Evolutionary conservation across 192 early-diverging fungal species (phyloP).

Genomic region (Coemansia sp.): DNA sequence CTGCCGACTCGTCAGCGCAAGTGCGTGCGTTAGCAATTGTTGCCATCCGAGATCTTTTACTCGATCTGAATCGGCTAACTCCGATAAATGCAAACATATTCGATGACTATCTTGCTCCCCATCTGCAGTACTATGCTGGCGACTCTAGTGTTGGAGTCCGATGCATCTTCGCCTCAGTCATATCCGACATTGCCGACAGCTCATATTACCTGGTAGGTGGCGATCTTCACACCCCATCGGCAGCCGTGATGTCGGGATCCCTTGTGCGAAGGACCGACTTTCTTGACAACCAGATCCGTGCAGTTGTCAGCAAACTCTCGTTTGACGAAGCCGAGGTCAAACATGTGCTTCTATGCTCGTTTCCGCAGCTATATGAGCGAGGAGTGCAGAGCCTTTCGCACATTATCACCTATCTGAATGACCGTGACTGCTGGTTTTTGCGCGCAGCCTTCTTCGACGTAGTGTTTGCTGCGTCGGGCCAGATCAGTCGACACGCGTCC

Average conservation of each 20-base stretch:
- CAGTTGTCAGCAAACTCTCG: constrained; percentile 72
- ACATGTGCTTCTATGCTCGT: constrained; percentile 70
- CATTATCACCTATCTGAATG: constrained; percentile 97
- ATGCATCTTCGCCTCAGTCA: constrained; percentile 78
- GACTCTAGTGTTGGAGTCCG: constrained; percentile 79
- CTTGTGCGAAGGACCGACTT: neutral
- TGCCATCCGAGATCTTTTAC: constrained; percentile 49
- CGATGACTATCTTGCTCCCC: constrained; percentile 85
- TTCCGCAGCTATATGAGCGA: constrained; percentile 47
- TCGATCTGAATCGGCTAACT: constrained; percentile 73
- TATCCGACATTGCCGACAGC: constrained; percentile 77
- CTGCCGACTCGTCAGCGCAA: constrained; percentile 28
- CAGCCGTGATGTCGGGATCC: neutral
- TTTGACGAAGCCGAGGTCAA: constrained; percentile 83
- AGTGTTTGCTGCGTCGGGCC: constrained; percentile 84
- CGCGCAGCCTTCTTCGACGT: constrained; percentile 94
- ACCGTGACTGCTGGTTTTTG: constrained; percentile 86
- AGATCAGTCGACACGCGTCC: constrained; percentile 81
- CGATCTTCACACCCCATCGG: neutral
- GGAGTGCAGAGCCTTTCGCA: constrained; percentile 67
- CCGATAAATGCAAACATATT: constrained; percentile 84
- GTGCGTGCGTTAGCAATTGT: constrained; percentile 47
- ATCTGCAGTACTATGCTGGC: constrained; percentile 64
- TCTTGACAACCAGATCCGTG: constrained; percentile 71
- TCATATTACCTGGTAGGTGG: constrained; percentile 68